phyloP scores from a whole-genome alignment of 805 yeast genomes.

The Starmerella roubikii region DNA sequence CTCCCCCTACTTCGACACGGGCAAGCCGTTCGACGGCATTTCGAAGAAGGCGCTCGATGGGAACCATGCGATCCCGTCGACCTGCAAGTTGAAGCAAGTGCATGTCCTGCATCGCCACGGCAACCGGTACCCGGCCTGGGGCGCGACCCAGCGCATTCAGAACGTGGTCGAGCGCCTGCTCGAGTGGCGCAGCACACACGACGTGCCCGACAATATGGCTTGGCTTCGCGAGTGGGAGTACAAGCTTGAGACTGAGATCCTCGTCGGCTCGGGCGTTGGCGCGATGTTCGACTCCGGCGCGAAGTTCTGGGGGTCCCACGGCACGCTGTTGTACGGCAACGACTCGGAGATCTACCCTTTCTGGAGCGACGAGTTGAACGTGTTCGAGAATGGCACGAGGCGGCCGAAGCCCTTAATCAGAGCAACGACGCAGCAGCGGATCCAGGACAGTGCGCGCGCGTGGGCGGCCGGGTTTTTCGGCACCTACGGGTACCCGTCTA shows the following conservation, averaged over 20 bases:
- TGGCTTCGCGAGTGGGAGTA: slow-evolving; percentile 28
- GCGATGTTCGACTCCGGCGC: slow-evolving; percentile 29
- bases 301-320: slow-evolving; percentile 31
- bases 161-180: slow-evolving; percentile 26
- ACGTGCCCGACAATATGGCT: slow-evolving; percentile 19
- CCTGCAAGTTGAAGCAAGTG: slow-evolving; percentile 49
- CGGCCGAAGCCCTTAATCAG: slow-evolving; percentile 27
- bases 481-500: slow-evolving; percentile 24
- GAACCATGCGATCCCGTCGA: slow-evolving; percentile 25
- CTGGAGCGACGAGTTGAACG: slow-evolving; percentile 23
- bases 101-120: slow-evolving; percentile 67
- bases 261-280: slow-evolving; percentile 29
- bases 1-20: slow-evolving; percentile 30
- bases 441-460: slow-evolving; percentile 29
- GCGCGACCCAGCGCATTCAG: slow-evolving; percentile 30
- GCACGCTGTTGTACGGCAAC: slow-evolving; percentile 27
- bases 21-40: slow-evolving; percentile 26
- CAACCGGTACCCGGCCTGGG: slow-evolving; percentile 52
- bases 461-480: slow-evolving; percentile 36
- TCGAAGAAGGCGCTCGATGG: slow-evolving; percentile 22
- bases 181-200: slow-evolving; percentile 19
- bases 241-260: slow-evolving; percentile 24
- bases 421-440: slow-evolving; percentile 30
- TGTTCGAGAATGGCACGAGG: slow-evolving; percentile 24
- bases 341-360: slow-evolving; percentile 17